phyloP scores from a whole-genome alignment of 2,329 filamentous ascomycete genomes.

The Exophiala xenobiotica region DNA sequence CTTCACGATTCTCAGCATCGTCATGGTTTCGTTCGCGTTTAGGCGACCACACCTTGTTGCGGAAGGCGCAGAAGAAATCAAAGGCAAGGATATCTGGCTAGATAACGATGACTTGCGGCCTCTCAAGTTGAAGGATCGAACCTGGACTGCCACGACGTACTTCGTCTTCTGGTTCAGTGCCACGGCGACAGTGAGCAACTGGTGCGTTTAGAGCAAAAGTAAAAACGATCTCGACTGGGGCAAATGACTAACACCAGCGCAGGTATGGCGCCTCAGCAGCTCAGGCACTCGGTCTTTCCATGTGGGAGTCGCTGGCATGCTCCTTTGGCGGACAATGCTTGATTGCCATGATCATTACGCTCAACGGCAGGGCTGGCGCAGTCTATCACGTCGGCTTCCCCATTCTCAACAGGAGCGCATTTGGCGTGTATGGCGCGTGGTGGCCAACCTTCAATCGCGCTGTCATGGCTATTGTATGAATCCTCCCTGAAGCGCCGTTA shows the following conservation, averaged over 20 bases:
- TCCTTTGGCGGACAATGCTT: slow-evolving; percentile 44
- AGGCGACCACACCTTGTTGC: background rate
- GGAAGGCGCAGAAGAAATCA: slow-evolving; percentile 31
- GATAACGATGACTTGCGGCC: slow-evolving; percentile 46
- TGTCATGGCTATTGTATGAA: slow-evolving; percentile 44
- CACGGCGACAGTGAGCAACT: slow-evolving; percentile 21
- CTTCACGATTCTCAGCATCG: no score
- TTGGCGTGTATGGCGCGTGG: slow-evolving; percentile 47
- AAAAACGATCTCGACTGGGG: slow-evolving; percentile 20
- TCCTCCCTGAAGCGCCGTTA: no score
- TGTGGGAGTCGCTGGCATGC: slow-evolving; percentile 51
- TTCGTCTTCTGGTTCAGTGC: slow-evolving; percentile 45
- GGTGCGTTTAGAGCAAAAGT: slow-evolving; percentile 27
- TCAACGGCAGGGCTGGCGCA: slow-evolving; percentile 46
- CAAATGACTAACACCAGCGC: slow-evolving; percentile 34
- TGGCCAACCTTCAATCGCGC: slow-evolving; percentile 44
- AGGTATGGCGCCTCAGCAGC: slow-evolving; percentile 43
- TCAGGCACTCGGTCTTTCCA: slow-evolving; percentile 46
- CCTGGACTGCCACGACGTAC: slow-evolving; percentile 44
- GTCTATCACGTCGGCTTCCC: slow-evolving; percentile 48
- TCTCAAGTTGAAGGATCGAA: slow-evolving; percentile 40
- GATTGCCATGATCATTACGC: slow-evolving; percentile 40
- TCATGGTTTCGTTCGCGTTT: background rate
- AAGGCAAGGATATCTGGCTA: slow-evolving; percentile 36
- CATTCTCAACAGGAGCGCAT: slow-evolving; percentile 44